Evolutionary conservation across 2,329 filamentous ascomycete species (phyloP), one percentile per base, ranked within the genome.

Genomic region (Bipolaris oryzae): DNA sequence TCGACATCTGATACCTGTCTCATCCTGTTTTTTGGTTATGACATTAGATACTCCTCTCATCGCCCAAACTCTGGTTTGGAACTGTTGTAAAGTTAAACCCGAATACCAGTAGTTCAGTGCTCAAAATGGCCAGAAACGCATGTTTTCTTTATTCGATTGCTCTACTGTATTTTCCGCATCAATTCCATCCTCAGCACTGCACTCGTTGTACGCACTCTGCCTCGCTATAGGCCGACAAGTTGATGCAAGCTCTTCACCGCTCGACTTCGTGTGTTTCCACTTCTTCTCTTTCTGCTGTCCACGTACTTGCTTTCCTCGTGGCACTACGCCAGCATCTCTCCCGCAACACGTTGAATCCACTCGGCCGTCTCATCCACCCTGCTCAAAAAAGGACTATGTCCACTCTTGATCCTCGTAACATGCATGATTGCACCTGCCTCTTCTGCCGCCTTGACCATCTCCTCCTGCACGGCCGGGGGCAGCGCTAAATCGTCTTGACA

Each of bases 321-420:
- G 25, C 25, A 28, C 37, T 39, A 41, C 20, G 10, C 38, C 1
- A 48, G 5, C 11, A 25, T 25, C 44, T 56, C 70, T 52, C 61
- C 74, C 53, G 65, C 58, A 15, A 69, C 68, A 47, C 61, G 55
- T 54, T 62, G 53, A 44, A 79, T 64, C 55, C 72, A 69, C 13
- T 58, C 64, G 3, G 72, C 77, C 48, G 74, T 64, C 45, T 70
- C 69, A 43, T 70, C 70, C 0, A 76, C 73, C 64, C 66, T 73
- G 33, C 74, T 77, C 61, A 80, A 55, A 59, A 79, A 81, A 16
- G 77, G 78, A 60, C 74, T 78, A 62, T 81, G 78, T 1, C 74
- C 72, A 13, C 61, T 64, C 53, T 75, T 68, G 4, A 74, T 49
- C 18, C 68, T 74, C 50, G 71, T 71, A 4, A 74, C 68, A 35